Conservation (phyloP, 139 green algal genomes). For the Nannochloris sp. region DNA sequence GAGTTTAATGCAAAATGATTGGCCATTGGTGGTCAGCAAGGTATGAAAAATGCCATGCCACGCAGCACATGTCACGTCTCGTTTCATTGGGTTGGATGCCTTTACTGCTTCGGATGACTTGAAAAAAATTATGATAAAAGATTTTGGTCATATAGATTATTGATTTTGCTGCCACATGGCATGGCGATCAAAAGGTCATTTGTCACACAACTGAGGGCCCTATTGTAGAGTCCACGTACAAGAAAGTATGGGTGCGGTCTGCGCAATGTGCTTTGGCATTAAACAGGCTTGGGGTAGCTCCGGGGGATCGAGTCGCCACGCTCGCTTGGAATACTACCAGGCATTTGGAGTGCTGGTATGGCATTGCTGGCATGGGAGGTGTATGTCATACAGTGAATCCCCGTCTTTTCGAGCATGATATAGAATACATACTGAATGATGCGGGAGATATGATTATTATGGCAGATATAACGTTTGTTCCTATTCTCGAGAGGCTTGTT, state of each 20-base stretch:
- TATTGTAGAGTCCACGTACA: constrained; percentile 36
- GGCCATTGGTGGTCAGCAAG: constrained; percentile 1
- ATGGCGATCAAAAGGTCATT: constrained; percentile 49
- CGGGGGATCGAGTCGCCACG: constrained; percentile 54
- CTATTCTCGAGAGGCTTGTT: constrained; percentile 35
- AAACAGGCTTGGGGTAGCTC: constrained; percentile 34
- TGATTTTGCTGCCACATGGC: constrained; percentile 54
- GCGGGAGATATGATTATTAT: constrained; percentile 5
- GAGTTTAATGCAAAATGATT: constrained; percentile 2
- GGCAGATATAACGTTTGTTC: constrained; percentile 38
- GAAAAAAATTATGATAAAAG: too few relatives aligned
- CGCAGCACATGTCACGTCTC: too few relatives aligned
- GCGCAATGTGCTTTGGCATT: constrained; percentile 51
- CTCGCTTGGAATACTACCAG: constrained; percentile 68
- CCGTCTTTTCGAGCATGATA: constrained; percentile 40
- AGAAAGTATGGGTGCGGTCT: constrained; percentile 33
- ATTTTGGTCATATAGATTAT: too few relatives aligned
- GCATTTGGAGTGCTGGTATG: constrained; percentile 71
- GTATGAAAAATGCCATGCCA: neutral
- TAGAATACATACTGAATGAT: constrained; percentile 51
- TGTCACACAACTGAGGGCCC: constrained; percentile 22
- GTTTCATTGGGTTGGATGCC: neutral
- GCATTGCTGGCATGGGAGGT: constrained; percentile 50
- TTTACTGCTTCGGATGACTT: too few relatives aligned
- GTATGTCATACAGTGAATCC: constrained; percentile 65